phyloP scores from a whole-genome alignment of 2,329 filamentous ascomycete species.

The Aspergillus unguis region DNA sequence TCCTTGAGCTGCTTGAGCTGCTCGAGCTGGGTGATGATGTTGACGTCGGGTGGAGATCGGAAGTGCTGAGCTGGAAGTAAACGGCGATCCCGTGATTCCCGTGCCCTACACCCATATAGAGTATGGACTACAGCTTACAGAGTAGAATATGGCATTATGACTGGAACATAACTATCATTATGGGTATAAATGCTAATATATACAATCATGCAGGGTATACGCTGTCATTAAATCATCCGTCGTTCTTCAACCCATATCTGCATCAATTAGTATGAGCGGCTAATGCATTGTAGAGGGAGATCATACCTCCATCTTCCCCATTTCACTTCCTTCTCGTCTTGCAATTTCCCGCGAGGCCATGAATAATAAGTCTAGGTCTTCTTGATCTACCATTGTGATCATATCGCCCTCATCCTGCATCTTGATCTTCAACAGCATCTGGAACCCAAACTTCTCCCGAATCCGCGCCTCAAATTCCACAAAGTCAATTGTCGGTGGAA shows the following conservation, averaged over 20 bases:
- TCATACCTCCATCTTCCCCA: conserved; percentile 93
- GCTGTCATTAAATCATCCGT: conserved; percentile 11
- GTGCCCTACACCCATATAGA: conserved; percentile 8
- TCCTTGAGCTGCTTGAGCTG: background rate
- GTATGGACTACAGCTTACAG: background rate
- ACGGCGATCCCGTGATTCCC: conserved; percentile 14
- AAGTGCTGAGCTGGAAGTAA: conserved; percentile 12
- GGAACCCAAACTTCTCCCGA: conserved; percentile 78
- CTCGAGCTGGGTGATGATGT: conserved; percentile 4
- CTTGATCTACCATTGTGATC: conserved; percentile 96
- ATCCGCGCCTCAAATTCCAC: conserved; percentile 74
- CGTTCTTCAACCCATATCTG: conserved; percentile 46
- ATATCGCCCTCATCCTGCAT: conserved; percentile 90
- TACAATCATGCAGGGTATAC: conserved; percentile 13
- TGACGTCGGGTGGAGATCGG: conserved; percentile 5
- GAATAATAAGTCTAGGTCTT: conserved; percentile 88
- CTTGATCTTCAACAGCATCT: conserved; percentile 66
- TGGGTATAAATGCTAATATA: conserved; percentile 21
- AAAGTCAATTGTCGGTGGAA: conserved; percentile 69
- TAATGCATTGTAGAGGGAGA: background rate
- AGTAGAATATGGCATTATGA: background rate
- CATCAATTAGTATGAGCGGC: too few species aligned
- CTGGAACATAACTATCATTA: conserved; percentile 2
- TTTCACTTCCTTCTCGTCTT: conserved; percentile 70
- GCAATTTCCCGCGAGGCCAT: conserved; percentile 65